These are phyloP conservation scores for Neocallimastix lanati DNA, from an alignment of 192 early-diverging fungal genomes.

Conservation along the genomic window DNA sequence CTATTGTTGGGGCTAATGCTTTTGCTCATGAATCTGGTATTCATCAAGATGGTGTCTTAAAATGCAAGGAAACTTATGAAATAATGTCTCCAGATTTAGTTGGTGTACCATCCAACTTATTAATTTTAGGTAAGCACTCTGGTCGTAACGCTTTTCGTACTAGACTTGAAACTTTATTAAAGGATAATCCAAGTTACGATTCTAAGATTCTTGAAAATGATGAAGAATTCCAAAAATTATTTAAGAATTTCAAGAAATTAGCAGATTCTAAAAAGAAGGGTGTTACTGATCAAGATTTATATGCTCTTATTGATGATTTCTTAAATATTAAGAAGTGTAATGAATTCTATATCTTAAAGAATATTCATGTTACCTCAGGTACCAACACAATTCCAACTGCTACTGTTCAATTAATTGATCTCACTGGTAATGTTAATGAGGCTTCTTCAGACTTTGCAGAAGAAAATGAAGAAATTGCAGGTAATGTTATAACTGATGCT, in stretches of 20 bases:
- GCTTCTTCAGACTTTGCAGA: constrained; percentile 4
- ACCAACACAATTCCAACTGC: constrained; percentile 56
- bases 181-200: constrained; percentile 15
- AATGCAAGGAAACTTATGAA: constrained; percentile 89
- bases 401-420: constrained; percentile 56
- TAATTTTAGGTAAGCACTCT: constrained; percentile 92
- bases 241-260: constrained; percentile 75
- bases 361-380: constrained; percentile 68
- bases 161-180: constrained; percentile 60
- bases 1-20: constrained; percentile 91
- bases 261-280: constrained; percentile 73
- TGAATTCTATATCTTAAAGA: constrained; percentile 40
- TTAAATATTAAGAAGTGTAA: constrained; percentile 24
- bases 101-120: constrained; percentile 62
- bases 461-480: constrained; percentile 5
- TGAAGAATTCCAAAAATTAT: constrained; percentile 56
- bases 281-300: constrained; percentile 74
- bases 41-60: constrained; percentile 95
- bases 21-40: constrained; percentile 96
- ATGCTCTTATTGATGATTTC: constrained; percentile 66
- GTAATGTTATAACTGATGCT: constrained; percentile 28
- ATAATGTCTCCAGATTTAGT: constrained; percentile 87
- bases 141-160: constrained; percentile 81
- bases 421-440: constrained; percentile 6
- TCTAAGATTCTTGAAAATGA: constrained; percentile 23